These are phyloP conservation scores for Magnaporthiopsis rhizophila DNA, from an alignment of 2,329 filamentous ascomycete genomes.

Conservation along the genomic window DNA sequence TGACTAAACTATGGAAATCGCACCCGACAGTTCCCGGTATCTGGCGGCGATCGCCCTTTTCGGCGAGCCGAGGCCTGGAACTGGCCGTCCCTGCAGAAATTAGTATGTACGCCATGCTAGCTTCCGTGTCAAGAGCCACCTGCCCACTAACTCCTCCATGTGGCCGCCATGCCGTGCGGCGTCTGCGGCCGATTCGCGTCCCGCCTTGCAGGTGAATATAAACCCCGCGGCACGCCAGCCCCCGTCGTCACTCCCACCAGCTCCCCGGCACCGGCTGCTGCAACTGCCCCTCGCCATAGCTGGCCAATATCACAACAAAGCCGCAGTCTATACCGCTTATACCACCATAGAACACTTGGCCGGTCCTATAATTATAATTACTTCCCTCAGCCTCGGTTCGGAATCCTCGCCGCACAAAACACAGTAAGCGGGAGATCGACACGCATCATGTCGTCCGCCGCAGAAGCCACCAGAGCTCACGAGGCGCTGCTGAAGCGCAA, in stretches of 20 bases:
- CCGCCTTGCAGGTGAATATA: neutral
- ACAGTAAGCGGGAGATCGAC: neutral
- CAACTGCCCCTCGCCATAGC: neutral
- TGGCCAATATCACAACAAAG: neutral
- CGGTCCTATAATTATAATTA: too few relatives aligned
- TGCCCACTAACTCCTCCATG: neutral
- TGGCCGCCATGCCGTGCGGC: neutral
- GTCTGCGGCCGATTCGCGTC: neutral
- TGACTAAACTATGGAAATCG: too few relatives aligned
- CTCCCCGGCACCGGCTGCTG: neutral
- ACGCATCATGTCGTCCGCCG: slow-evolving; percentile 4
- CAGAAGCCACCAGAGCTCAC: slow-evolving; percentile 4
- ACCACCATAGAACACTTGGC: neutral
- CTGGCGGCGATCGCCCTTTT: too few relatives aligned
- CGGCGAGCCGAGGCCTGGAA: neutral
- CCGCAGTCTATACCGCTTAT: too few relatives aligned
- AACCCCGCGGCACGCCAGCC: neutral
- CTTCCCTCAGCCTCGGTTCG: neutral
- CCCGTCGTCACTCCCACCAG: neutral
- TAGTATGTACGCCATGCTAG: neutral
- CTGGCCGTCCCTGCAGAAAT: neutral
- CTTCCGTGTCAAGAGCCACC: neutral
- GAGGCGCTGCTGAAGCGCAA: slow-evolving; percentile 44
- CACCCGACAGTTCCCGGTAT: too few relatives aligned
- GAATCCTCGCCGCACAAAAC: neutral